Percentiles rank a stretch among this genome's conserved stretches.
phyloP scores from a whole-genome alignment of 345 rosid genomes.

The Populus davidiana region DNA sequence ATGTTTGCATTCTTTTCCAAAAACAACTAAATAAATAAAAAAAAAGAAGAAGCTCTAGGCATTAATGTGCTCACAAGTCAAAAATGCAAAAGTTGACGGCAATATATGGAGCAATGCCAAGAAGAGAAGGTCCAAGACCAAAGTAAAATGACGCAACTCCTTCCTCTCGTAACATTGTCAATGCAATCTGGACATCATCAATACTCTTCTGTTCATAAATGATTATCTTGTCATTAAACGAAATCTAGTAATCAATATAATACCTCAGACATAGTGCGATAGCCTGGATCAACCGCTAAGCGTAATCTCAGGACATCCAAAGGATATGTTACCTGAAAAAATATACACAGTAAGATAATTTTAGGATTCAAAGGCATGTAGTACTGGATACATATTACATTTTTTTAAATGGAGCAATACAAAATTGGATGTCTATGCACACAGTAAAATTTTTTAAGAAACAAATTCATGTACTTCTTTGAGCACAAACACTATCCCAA shows the following conservation, averaged over 20 bases:
- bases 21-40: background rate
- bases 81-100: conserved; percentile 92
- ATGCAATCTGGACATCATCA: conserved; percentile 58
- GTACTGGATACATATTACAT: background rate
- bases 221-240: conserved; percentile 10
- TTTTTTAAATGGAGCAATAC: background rate
- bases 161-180: conserved; percentile 92
- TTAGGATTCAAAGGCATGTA: background rate
- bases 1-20: background rate
- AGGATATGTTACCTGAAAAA: conserved; percentile 77
- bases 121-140: conserved; percentile 93
- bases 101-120: conserved; percentile 94
- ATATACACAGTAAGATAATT: background rate
- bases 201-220: conserved; percentile 9
- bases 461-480: background rate
- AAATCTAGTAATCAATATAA: conserved; percentile 9
- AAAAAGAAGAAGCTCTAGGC: background rate
- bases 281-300: conserved; percentile 92
- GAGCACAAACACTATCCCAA: background rate
- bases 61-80: conserved; percentile 68
- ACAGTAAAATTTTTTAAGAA: background rate
- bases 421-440: background rate
- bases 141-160: conserved; percentile 80
- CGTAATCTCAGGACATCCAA: conserved; percentile 91
- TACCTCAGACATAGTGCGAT: conserved; percentile 83